Evolutionary conservation across 768 basidiomycete species (phyloP).

Genomic region (Trametes sanguinea): DNA sequence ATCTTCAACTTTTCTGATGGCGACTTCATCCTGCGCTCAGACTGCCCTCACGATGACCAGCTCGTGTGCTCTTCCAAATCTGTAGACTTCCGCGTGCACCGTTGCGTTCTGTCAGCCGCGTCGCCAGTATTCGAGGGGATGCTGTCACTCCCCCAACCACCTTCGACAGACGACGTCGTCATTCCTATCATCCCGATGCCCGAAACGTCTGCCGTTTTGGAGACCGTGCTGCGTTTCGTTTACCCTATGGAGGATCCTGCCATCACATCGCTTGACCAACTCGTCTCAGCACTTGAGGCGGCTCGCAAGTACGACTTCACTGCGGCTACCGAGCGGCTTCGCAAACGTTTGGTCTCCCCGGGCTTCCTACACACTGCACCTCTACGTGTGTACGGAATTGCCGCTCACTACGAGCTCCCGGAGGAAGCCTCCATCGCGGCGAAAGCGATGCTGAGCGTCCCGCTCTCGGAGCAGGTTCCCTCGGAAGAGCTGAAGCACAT

Average conservation of each 20-base stretch:
- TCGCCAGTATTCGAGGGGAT: slow-evolving; percentile 72
- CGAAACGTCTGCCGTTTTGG: slow-evolving; percentile 48
- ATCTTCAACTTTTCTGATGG: slow-evolving; percentile 49
- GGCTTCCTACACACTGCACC: slow-evolving; percentile 51
- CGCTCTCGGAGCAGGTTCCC: slow-evolving; percentile 58
- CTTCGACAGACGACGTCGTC: slow-evolving; percentile 15
- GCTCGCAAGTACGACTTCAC: slow-evolving; percentile 68
- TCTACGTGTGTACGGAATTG: slow-evolving; percentile 69
- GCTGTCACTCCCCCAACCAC: slow-evolving; percentile 64
- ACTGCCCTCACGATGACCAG: slow-evolving; percentile 17
- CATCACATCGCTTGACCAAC: slow-evolving; percentile 53
- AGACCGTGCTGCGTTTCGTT: slow-evolving; percentile 56
- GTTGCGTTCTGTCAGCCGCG: slow-evolving; percentile 59
- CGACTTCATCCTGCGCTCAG: slow-evolving; percentile 54
- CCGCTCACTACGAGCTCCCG: slow-evolving; percentile 63
- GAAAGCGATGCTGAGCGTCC: slow-evolving; percentile 51
- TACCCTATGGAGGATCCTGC: slow-evolving; percentile 62
- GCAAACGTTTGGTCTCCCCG: slow-evolving; percentile 51
- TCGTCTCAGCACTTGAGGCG: slow-evolving; percentile 50
- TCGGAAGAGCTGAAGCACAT: slow-evolving; percentile 66
- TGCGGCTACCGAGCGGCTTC: slow-evolving; percentile 48
- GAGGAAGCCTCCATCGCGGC: slow-evolving; percentile 66
- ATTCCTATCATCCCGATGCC: slow-evolving; percentile 55
- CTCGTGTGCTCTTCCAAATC: slow-evolving; percentile 30
- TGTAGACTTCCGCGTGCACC: slow-evolving; percentile 61